Evolutionary conservation across 345 rosid genomes (phyloP), one percentile per base, ranked within the genome.

Genomic region (Corymbia maculata): DNA sequence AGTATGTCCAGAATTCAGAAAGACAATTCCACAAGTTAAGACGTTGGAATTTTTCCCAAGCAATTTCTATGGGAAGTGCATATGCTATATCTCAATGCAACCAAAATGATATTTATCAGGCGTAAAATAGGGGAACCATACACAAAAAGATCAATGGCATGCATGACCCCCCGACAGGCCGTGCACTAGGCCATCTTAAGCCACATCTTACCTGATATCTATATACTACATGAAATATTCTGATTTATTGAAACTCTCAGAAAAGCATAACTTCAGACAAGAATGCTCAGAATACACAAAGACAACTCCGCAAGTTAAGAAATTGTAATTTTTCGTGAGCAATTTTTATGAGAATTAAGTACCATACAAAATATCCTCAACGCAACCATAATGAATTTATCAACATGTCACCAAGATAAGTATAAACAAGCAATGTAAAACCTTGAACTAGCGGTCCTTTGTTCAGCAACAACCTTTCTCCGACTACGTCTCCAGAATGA

Each of bases 361-460:
- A 42, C 28, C 8, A 1, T 10, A 3, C 1, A 8, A 75, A 13
- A 51, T 51, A 53, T 51, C 47, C 61, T 85, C 50, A 12, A 53
- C 15, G 52, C 30, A n/a, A 59, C 66, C 79, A 86, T 88, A 85
- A 85, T 57, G 51, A 30, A 61, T 42, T 55, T 85, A 55, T 50
- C 32, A 68, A 45, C 59, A 87, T 16, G 32, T 85, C 87, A n/a
- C 66, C 70, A 90, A 86, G 80, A 79, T 79, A 82, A 42, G 88
- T 51, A 87, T 32, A 87, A 82, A 87, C 90, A 88, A 87, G 87
- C 90, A 88, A 89, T 91, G 89, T 86, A 79, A 90, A 93, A 97
- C 98, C 99, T 97, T 89, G 98, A 97, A 94, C 97, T 94, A 89
- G 97, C 98, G 91, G 98, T 97, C 92, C 98, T 94, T 92, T 95